Base-by-base conservation (phyloP, 73 alveolate genomes). In the Paramecium pentaurelia region DNA sequence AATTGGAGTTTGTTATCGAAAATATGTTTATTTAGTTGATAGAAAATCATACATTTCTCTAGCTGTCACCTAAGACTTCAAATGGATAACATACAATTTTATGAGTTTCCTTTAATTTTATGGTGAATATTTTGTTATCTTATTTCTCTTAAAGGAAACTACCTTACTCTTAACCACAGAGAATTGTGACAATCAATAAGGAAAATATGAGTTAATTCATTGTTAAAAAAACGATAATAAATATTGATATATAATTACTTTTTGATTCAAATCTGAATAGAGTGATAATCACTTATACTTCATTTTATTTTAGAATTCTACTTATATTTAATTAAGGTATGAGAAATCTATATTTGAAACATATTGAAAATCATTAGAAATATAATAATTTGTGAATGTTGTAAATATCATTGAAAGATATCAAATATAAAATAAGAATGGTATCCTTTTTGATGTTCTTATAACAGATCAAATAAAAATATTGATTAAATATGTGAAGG, bases 41-140 rank as follows among this genome's bases (percentile, higher is more conserved):
- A 80, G 34, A 47, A 80, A 80, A 80, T 80, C 91, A 80, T 80
- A 80, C 58, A 80, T 80, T 47, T 80, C 71, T 80, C 45, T 80
- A 20, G 71, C 51, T 20, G 28, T 80, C 20, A 80, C 91, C 91
- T 80, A 45, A 11, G 27, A 32, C 28, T 36, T 22, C 16, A 37
- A 73, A 14, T 37, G 70, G 11, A 64, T 73, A 22, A n/a, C 4
- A 36, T 73, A 73, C 87, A 37, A n/a, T 37, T 36, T 36, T 36
- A 37, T 73, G 36, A 22, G 87, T 73, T 12, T 73, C 87, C 60
- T 73, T n/a, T 73, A 73, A 38, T 73, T 40, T 73, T 12, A 73
- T 73, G 38, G 87, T 37, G 87, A 37, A 73, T 34, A 38, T 37
- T 34, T 73, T 37, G 60, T 16, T 18, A 54, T 54, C 70, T 54